A percentile compares a stretch with the other conserved stretches of the same genome.
phyloP scores from a whole-genome alignment of 2,329 filamentous ascomycete species.

The Catunica adiposa region DNA sequence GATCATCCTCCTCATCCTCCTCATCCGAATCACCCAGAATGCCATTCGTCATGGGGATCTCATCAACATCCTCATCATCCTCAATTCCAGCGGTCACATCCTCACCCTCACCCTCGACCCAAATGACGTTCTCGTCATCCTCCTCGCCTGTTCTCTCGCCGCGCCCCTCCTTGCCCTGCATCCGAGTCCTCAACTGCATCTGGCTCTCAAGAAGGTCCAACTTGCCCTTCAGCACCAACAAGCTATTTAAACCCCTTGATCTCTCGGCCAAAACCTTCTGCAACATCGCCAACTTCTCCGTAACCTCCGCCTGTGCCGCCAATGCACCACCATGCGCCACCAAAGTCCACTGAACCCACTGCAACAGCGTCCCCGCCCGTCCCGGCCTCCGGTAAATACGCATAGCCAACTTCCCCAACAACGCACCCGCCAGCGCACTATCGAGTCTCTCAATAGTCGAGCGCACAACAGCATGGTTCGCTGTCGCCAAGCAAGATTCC shows the following conservation, averaged over 20 bases:
- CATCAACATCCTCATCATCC: slow-evolving; percentile 42
- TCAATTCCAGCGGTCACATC: slow-evolving; percentile 24
- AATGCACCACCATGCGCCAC: slow-evolving; percentile 84
- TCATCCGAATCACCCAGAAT: slow-evolving; percentile 44
- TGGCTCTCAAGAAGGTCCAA: slow-evolving; percentile 87
- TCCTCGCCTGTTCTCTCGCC: slow-evolving; percentile 25
- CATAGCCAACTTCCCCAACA: slow-evolving; percentile 74
- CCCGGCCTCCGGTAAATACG: slow-evolving; percentile 76
- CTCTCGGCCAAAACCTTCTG: slow-evolving; percentile 80
- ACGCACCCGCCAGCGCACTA: slow-evolving; percentile 59
- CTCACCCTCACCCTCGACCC: slow-evolving; percentile 57
- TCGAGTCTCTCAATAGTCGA: slow-evolving; percentile 83
- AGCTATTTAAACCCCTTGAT: slow-evolving; percentile 60
- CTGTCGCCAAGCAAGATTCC: slow-evolving; percentile 77
- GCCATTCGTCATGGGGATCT: slow-evolving; percentile 38
- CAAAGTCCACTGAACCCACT: slow-evolving; percentile 92
- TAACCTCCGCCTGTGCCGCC: slow-evolving; percentile 67
- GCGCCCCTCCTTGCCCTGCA: slow-evolving; percentile 29
- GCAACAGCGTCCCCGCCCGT: slow-evolving; percentile 74
- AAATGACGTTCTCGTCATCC: slow-evolving; percentile 54
- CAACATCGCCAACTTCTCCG: slow-evolving; percentile 60
- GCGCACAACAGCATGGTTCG: slow-evolving; percentile 60
- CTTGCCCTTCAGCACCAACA: slow-evolving; percentile 84
- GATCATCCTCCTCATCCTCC: slow-evolving; percentile 32
- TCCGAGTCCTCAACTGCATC: slow-evolving; percentile 58